Base-by-base conservation (phyloP, 2,329 filamentous ascomycete genomes). In the Lecanicillium sp. region DNA sequence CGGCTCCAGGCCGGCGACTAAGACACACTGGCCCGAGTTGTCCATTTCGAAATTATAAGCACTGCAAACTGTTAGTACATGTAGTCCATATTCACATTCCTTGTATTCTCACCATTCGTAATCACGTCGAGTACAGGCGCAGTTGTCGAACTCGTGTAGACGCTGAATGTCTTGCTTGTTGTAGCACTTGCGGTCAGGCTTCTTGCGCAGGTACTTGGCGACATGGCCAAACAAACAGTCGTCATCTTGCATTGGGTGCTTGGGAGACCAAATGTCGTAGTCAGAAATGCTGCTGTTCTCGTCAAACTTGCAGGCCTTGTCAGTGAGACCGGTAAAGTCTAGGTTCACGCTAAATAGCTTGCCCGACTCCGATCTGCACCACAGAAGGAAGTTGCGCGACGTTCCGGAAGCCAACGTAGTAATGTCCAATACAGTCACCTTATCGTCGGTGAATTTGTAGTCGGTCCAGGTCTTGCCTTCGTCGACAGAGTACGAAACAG, bases 221-320 rank as follows among this genome's bases (percentile, higher is more conserved):
- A 87, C 78, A 62, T 97, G 94, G 1, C 93, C 93, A 60, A 98
- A 98, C 2, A 98, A 75, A 65, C 93, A 98, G 56, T 90, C 81
- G 54, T 89, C 75, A 8, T 86, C 70, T 55, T 86, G 78, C 51
- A 84, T 70, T 3, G 93, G 93, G 63, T 97, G 93, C 58, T 81
- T 82, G 3, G 93, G 91, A 40, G 80, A 81, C 91, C 91, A 98
- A 5, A 94, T 69, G 52, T 86, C 79, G 67, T 96, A 98, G 67
- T 97, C 87, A 3, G 62, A 61, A 48, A 75, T 68, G 15, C 72
- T 72, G 12, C 74, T 73, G 19, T 80, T 75, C 14, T 91, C 82
- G 51, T 85, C 71, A 46, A 85, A 70, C 43, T 83, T 71, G 70
- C 93, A 98, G 45, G 82, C 67, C 50, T 80, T 76, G 58, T 89